Evolutionary conservation across 257 asterid genomes (phyloP).

Genomic region (Jacaranda mimosifolia): DNA sequence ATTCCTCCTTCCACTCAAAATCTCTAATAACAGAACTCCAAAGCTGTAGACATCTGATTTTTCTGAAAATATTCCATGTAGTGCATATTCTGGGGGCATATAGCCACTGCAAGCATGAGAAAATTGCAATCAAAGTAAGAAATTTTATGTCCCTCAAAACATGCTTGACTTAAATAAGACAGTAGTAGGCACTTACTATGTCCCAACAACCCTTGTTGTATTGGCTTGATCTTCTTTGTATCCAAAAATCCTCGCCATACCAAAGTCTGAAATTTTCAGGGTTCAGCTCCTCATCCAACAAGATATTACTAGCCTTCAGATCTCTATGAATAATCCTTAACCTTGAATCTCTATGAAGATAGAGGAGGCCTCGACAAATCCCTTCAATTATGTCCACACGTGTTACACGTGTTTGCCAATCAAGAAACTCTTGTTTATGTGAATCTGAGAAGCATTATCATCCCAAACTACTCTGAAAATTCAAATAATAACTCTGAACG

Average conservation of each 20-base stretch:
- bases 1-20: slow-evolving; percentile 36
- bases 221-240: too few relatives aligned
- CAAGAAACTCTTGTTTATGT: slow-evolving; percentile 29
- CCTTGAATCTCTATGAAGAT: slow-evolving; percentile 51
- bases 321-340: slow-evolving; percentile 39
- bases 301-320: slow-evolving; percentile 37
- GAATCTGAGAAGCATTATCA: slow-evolving; percentile 26
- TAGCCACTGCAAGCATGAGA: too few relatives aligned
- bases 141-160: too few relatives aligned
- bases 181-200: too few relatives aligned
- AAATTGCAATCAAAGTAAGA: too few relatives aligned
- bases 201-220: too few relatives aligned
- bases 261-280: slow-evolving; percentile 51
- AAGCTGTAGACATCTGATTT: too few relatives aligned
- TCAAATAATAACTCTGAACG: background rate
- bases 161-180: too few relatives aligned
- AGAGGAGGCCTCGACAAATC: slow-evolving; percentile 48
- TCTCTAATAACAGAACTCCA: too few relatives aligned
- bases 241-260: slow-evolving; percentile 51
- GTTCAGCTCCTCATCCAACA: slow-evolving; percentile 46
- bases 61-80: too few relatives aligned
- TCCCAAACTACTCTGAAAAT: background rate
- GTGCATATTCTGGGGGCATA: too few relatives aligned
- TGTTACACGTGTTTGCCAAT: slow-evolving; percentile 44
- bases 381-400: slow-evolving; percentile 51